These are phyloP conservation scores for Puya raimondii DNA, from an alignment of 176 grass and related monocot species.

Conservation along the genomic window DNA sequence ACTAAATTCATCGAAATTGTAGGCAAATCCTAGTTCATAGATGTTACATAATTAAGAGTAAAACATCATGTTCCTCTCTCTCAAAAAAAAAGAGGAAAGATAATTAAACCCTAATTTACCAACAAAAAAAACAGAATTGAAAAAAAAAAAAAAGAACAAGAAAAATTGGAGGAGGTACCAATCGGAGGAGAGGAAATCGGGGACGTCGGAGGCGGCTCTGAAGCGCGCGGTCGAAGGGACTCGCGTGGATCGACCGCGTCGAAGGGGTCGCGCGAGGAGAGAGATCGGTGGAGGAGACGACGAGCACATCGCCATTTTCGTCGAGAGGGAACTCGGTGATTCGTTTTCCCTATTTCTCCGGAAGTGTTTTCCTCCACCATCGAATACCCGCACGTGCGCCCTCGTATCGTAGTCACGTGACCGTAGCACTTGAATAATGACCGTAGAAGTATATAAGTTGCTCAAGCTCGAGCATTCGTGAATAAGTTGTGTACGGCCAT, in stretches of 20 bases:
- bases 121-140: background rate
- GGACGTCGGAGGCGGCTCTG: conserved; percentile 42
- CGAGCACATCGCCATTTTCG: conserved; percentile 25
- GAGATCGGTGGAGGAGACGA: conserved; percentile 22
- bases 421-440: too few species aligned
- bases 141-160: background rate
- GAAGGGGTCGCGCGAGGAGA: background rate
- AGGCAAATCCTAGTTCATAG: too few species aligned
- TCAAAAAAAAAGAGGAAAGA: background rate
- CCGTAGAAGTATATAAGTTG: too few species aligned
- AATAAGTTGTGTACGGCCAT: too few species aligned
- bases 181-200: conserved; percentile 80
- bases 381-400: too few species aligned
- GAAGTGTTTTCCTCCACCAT: too few species aligned
- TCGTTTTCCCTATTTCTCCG: too few species aligned
- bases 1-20: too few species aligned
- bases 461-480: too few species aligned
- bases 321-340: too few species aligned
- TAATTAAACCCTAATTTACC: too few species aligned
- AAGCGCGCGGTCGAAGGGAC: conserved; percentile 2
- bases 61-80: background rate
- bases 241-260: background rate
- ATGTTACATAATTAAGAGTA: conserved; percentile 13
- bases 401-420: too few species aligned
- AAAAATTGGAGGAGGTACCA: conserved; percentile 34